Percentiles rank a stretch among this genome's conserved stretches.
Conservation (phyloP, 176 grass and related monocot genomes). For the Hyparrhenia diplandra region DNA sequence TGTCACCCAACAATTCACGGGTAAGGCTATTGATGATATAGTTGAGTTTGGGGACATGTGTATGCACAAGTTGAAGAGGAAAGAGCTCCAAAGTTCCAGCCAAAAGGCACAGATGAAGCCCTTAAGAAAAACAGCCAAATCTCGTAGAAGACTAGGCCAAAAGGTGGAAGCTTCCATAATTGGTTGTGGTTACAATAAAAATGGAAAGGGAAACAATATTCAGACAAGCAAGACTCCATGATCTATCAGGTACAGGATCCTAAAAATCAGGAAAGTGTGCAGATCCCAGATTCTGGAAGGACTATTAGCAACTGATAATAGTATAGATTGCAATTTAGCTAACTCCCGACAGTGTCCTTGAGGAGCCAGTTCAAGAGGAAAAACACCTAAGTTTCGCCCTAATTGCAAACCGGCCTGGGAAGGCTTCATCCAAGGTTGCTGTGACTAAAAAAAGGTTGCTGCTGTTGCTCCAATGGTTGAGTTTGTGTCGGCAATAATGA, state of each 20-base stretch:
- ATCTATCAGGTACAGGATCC: not conserved
- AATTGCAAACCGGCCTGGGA: not conserved
- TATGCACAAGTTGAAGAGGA: constrained; percentile 24
- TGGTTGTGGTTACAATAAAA: not conserved
- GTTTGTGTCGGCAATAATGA: not conserved
- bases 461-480: not conserved
- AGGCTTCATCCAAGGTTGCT: constrained; percentile 5
- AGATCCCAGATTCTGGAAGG: constrained; percentile 17
- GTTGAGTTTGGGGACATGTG: constrained; percentile 23
- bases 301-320: not conserved
- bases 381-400: not conserved
- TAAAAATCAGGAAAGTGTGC: constrained; percentile 13
- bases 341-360: not conserved
- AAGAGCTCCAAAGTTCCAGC: constrained; percentile 28
- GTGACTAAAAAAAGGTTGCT: not conserved
- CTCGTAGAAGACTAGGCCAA: constrained; percentile 14
- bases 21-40: constrained; percentile 29
- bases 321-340: not conserved
- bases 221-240: not conserved
- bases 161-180: not conserved
- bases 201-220: constrained; percentile 7
- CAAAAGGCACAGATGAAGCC: constrained; percentile 9
- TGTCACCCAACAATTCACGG: not conserved
- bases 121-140: constrained; percentile 11
- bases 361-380: constrained; percentile 29